Evolutionary conservation across 768 basidiomycete species (phyloP), one percentile per base, ranked within the genome.

Genomic region (Guyanaporus albipodus): DNA sequence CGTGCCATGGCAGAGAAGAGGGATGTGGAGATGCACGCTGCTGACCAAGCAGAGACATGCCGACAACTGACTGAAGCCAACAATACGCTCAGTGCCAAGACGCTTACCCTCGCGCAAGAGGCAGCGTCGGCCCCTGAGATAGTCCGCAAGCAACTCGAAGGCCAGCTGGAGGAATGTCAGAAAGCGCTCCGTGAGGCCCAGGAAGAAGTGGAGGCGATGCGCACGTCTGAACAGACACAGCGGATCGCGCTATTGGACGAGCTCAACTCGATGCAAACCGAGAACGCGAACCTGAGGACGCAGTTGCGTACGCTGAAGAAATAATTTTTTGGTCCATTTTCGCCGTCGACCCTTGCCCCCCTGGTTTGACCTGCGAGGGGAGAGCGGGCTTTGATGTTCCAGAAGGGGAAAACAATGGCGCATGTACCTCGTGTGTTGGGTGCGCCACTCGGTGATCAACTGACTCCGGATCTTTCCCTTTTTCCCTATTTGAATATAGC

Each of bases 231-330:
- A 59, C 87, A 91, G 68, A 77, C 73, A 8, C 92, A 94, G 69
- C 75, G 85, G 53, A 81, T 91, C 45, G 84, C 85, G 26, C 62
- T 99, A 44, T 73, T 99, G 34, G 92, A 96, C 59, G 91, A 95
- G 70, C 74, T 95, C 57, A 92, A 90, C 62, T 73, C 77, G 42
- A 76, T 85, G 68, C 88, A 91, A 69, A 83, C 77, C 46, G 88
- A 91, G 69, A 91, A 92, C 58, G 73, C 70, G 32, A 79, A 64
- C 31, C 61, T 92, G 49, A 76, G 85, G 35, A 78, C 81, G 26
- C 90, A 91, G 64, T 57, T 92, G 55, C 75, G 88, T 42, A 75
- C 75, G 19, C 63, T 73, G 52, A 84, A 79, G 44, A 60, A 49
- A 36, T 65, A 21, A 53, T 31, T 34, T 15, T 11, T 28, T 21